These are phyloP conservation scores for Chloranthus sessilifolius DNA, from an alignment of 164 flowering plant species.

Conservation along the genomic window DNA sequence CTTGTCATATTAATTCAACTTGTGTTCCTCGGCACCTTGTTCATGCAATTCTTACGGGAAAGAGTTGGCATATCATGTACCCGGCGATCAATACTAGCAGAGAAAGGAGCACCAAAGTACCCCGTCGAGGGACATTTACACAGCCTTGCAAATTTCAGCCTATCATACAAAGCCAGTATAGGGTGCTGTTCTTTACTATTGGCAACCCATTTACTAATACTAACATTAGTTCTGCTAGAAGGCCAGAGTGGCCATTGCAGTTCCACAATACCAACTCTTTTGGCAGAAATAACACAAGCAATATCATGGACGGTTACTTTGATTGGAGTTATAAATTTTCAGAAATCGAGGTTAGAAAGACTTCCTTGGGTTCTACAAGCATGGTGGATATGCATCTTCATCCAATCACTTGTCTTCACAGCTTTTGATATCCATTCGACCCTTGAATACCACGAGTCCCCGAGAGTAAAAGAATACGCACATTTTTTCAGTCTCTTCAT, in stretches of 20 bases:
- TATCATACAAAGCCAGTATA: constrained; percentile 37
- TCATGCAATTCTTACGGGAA: constrained; percentile 27
- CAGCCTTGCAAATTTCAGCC: constrained; percentile 17
- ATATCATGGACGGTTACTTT: constrained; percentile 44
- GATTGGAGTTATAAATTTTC: constrained; percentile 25
- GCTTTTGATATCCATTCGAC: constrained; percentile 29
- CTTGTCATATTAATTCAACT: constrained; percentile 43
- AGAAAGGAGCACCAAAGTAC: constrained; percentile 18
- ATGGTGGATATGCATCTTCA: constrained; percentile 78
- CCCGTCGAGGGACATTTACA: constrained; percentile 1
- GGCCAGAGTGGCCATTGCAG: constrained; percentile 33
- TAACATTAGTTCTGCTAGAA: constrained; percentile 27
- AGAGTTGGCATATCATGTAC: constrained; percentile 14
- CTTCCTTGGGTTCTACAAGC: constrained; percentile 67
- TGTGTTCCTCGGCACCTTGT: constrained; percentile 37
- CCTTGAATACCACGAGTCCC: constrained; percentile 17
- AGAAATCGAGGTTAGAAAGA: constrained; percentile 19
- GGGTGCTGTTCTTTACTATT: constrained; percentile 37
- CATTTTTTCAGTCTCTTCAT: constrained; percentile 36
- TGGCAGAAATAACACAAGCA: constrained; percentile 42
- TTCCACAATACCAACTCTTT: constrained; percentile 16
- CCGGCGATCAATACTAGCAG: constrained; percentile 19
- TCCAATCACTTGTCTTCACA: constrained; percentile 25
- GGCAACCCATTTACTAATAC: constrained; percentile 30
- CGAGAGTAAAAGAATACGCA: constrained; percentile 31